Percentiles rank a stretch among this genome's conserved stretches.
phyloP scores from a whole-genome alignment of 2,329 filamentous ascomycete species.

The Claviceps africana region DNA sequence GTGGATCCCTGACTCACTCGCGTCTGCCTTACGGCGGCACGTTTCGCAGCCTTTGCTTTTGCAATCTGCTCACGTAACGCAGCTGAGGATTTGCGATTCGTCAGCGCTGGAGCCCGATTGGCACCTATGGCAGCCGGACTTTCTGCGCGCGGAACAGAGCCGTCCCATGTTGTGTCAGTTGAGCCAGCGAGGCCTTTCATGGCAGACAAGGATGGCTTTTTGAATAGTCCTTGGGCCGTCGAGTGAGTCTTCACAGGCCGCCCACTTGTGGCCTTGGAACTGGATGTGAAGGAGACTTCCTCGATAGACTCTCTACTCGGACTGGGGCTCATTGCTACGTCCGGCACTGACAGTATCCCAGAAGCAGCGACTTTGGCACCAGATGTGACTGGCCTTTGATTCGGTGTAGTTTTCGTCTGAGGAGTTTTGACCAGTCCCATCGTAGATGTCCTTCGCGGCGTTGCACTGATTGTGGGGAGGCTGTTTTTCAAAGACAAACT shows the following conservation, averaged over 20 bases:
- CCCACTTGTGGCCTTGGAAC: conserved; percentile 31
- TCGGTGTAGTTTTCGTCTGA: conserved; percentile 11
- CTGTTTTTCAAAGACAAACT: conserved; percentile 30
- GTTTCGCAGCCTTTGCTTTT: conserved; percentile 73
- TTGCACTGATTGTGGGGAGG: conserved; percentile 28
- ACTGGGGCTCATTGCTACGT: conserved; percentile 21
- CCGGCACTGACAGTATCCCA: conserved; percentile 11
- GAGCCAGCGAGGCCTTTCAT: conserved; percentile 15
- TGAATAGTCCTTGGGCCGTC: conserved; percentile 39
- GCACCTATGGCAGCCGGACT: conserved; percentile 7
- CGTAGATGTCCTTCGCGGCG: conserved; percentile 22
- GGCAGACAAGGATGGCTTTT: conserved; percentile 37
- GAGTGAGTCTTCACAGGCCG: conserved; percentile 35
- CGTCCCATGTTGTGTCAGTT: conserved; percentile 15
- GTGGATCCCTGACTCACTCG: conserved; percentile 8
- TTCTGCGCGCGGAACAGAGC: conserved; percentile 13
- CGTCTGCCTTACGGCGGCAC: conserved; percentile 31
- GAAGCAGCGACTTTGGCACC: conserved; percentile 14
- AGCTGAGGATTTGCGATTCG: conserved; percentile 53
- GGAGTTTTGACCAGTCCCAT: conserved; percentile 12
- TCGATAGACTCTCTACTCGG: conserved; percentile 21
- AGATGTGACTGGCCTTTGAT: conserved; percentile 10
- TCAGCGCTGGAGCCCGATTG: conserved; percentile 11
- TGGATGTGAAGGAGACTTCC: conserved; percentile 22
- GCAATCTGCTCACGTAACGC: conserved; percentile 83